Evolutionary conservation across 805 yeast genomes (phyloP), one percentile per base, ranked within the genome.

Genomic region (Candida oleophila): DNA sequence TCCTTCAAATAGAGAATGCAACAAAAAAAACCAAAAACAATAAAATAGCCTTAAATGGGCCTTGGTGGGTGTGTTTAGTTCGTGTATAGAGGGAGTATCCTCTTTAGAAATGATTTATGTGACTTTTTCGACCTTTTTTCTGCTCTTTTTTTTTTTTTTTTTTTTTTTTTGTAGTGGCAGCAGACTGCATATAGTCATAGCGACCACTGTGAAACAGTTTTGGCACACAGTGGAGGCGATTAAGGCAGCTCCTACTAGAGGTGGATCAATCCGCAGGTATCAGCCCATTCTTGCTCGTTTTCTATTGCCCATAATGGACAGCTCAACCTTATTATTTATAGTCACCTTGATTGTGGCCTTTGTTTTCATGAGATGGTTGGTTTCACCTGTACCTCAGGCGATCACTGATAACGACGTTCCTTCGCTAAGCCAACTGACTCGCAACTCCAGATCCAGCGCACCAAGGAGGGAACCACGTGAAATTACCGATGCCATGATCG

Each of bases 401-500:
- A 49, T 46, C 14, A 19, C 19, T 9, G 43, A 45, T 22, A 43
- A 42, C 19, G 48, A 41, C 14, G 40, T 41, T 16, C 41, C 36
- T 28, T 38, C 41, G 41, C 9, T 44, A n/a, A 38, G 43, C 22
- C 37, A 37, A 45, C 20, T 40, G 41, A 47, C 50, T 34, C 47
- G 37, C 44, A 16, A 30, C 54, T 45, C 50, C 44, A 41, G 49
- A 42, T 39, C 40, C 47, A 22, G 35, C 48, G 39, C 21, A 46
- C 47, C 39, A 46, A 45, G 55, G 53, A 32, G 45, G 47, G 36
- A 12, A n/a, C 69, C 76, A 41, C 76, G 87, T 47, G 68, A 62
- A 12, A 83, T 85, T 19, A 82, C 85, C 2, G 72, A 71, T 3
- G 80, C 78, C 47, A 92, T 92, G 98, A 74, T 92, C 38, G 94